Percentiles rank a stretch among this genome's conserved stretches.
Conservation (phyloP, 2,329 filamentous ascomycete species). For the Samsoniella hepiali region DNA sequence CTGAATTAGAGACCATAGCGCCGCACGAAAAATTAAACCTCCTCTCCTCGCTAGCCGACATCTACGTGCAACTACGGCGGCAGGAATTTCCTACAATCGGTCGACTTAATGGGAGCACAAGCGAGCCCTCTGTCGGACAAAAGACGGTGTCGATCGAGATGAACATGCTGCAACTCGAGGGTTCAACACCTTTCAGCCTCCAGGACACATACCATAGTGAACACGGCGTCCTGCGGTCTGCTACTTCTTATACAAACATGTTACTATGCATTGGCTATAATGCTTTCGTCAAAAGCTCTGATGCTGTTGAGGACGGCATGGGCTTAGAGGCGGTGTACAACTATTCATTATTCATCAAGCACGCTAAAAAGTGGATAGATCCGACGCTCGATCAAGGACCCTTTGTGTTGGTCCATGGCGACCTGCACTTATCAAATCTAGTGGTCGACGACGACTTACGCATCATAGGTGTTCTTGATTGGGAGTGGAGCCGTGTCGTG, state of each 20-base stretch:
- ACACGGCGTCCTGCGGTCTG: background rate
- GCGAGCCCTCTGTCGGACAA: background rate
- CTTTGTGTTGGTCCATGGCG: conserved; percentile 21
- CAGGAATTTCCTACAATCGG: background rate
- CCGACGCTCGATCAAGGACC: conserved; percentile 13
- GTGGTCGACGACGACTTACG: conserved; percentile 19
- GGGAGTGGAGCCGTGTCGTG: conserved; percentile 24
- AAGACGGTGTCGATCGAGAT: background rate
- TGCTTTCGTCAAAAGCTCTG: conserved; percentile 17
- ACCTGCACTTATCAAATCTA: conserved; percentile 19
- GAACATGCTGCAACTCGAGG: background rate
- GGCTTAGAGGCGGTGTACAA: background rate
- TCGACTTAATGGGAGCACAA: background rate
- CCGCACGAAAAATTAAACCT: background rate
- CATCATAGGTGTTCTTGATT: conserved; percentile 20
- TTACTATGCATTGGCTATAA: conserved; percentile 16
- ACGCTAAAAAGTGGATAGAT: conserved; percentile 18
- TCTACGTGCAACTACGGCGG: background rate
- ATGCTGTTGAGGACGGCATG: background rate
- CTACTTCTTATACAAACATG: conserved; percentile 11
- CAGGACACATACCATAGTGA: background rate
- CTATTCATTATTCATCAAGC: background rate
- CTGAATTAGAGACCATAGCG: background rate
- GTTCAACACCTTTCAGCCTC: background rate
- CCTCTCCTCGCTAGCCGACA: background rate